These are phyloP conservation scores for Polytrichum formosum DNA, from an alignment of 225 moss, liverwort and hornwort species.

Conservation along the genomic window DNA sequence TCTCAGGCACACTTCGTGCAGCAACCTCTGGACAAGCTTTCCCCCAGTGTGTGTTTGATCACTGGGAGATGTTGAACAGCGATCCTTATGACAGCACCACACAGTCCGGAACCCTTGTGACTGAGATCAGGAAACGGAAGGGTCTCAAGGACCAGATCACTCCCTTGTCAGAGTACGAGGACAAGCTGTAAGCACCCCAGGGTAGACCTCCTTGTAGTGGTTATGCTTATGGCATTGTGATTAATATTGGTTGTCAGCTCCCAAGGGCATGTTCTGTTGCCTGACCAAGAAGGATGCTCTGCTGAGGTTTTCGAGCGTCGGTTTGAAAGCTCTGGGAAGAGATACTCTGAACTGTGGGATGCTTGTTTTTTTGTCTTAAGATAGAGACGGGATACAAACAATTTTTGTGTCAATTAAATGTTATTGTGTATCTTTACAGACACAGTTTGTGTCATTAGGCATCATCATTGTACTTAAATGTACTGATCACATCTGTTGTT, in stretches of 20 bases:
- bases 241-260: background rate
- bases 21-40: constrained; percentile 38
- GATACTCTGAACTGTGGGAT: background rate
- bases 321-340: too few relatives aligned
- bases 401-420: background rate
- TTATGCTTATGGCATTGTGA: background rate
- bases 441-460: too few relatives aligned
- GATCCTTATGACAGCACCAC: constrained; percentile 19
- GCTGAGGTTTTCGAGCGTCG: background rate
- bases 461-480: too few relatives aligned
- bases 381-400: background rate
- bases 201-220: too few relatives aligned
- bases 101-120: constrained; percentile 16
- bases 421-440: background rate
- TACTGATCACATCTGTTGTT: too few relatives aligned
- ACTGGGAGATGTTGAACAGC: constrained; percentile 25
- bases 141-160: constrained; percentile 21
- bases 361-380: background rate
- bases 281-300: background rate
- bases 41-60: constrained; percentile 29
- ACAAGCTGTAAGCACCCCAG: constrained; percentile 10
- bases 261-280: background rate
- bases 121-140: constrained; percentile 25
- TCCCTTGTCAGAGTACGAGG: constrained; percentile 21
- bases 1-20: constrained; percentile 13